phyloP scores from a whole-genome alignment of 257 asterid genomes.

The Paraleonurus japonicus region DNA sequence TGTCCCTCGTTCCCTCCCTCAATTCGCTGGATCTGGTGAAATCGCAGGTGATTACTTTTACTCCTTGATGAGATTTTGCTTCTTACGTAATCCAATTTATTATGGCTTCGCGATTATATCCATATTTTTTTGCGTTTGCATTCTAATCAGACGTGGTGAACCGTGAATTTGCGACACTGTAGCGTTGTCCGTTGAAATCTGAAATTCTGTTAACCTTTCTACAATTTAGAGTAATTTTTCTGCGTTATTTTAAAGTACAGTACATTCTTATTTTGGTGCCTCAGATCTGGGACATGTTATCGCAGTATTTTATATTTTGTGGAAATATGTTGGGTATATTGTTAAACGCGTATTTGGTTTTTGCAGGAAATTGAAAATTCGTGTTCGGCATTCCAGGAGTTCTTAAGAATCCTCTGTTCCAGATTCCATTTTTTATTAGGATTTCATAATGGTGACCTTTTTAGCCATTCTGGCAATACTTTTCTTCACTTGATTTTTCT shows the following conservation, averaged over 20 bases:
- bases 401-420: not conserved
- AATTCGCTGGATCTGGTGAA: not conserved
- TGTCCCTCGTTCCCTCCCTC: not conserved
- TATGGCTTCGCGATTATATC: not conserved
- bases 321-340: not conserved
- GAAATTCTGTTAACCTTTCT: not conserved
- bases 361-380: conserved; percentile 18
- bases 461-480: not conserved
- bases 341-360: not conserved
- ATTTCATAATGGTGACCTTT: conserved; percentile 45
- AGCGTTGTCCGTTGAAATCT: not conserved
- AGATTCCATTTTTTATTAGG: not conserved
- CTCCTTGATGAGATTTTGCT: not conserved
- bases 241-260: not conserved
- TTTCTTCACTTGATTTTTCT: not conserved
- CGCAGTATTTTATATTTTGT: not conserved
- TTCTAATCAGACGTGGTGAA: not conserved
- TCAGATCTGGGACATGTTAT: conserved; percentile 19
- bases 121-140: not conserved
- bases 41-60: not conserved
- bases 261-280: not conserved
- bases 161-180: not conserved
- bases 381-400: conserved; percentile 29
- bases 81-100: not conserved
- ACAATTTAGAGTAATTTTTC: too few relatives aligned